Base-by-base conservation (phyloP, 2,329 filamentous ascomycete genomes). In the Grosmannia serpens region DNA sequence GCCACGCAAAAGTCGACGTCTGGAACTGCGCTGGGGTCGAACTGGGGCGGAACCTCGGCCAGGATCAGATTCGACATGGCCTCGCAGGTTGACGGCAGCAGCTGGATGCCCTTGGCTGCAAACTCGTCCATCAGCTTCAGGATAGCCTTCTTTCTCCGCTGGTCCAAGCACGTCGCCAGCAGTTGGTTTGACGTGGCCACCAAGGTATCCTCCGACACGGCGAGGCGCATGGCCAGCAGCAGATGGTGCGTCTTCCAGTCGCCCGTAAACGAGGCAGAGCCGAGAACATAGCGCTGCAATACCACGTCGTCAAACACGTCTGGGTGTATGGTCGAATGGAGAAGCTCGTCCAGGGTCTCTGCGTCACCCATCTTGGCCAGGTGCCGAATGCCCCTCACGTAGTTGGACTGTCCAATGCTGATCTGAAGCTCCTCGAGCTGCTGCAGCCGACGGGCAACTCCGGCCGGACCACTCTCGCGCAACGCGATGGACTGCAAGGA, bases 401-500 rank as follows among this genome's bases (percentile, higher is more conserved):
- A 96, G 2, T 80, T 77, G 5, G 82, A 84, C 6, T 77, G 71
- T 4, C 81, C 77, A 31, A 89, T 74, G 0, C 76, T 74, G 33
- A 96, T 87, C 0, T 82, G 83, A 7, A 82, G 74, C 56, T 77
- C 72, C 60, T 80, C 74, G 3, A 96, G 74, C 57, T 83, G 77
- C 29, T 76, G 69, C 29, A 95, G 77, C 35, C 83, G 81, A 1
- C 73, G 68, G 27, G 76, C 66, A n/a, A 94, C 74, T 8, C 77
- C 79, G 35, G 77, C 72, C 0, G 82, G 69, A 11, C 53, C 38
- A 1, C 74, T 69, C 56, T 87, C 82, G 65, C 88, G 80, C 13
- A 87, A 70, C 4, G 85, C 89, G 69, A 96, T 83, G 52, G 91
- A 86, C 63, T 91, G 87, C 24, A 96, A 69, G 4, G 89, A 87